Evolutionary conservation across 257 asterid genomes (phyloP).

Genomic region (Ligustrum vulgare): DNA sequence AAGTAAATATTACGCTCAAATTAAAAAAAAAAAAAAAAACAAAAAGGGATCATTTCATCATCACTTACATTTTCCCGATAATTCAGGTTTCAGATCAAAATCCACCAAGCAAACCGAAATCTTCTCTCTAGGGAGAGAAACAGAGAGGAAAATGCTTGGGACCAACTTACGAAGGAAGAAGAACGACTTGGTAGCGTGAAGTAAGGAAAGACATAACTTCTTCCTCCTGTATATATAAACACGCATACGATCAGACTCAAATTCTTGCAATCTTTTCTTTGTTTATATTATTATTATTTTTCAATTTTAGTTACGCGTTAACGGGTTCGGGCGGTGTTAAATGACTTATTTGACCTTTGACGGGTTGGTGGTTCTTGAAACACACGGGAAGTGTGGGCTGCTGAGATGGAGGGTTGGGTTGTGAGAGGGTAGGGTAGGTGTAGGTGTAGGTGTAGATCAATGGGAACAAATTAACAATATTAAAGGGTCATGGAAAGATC

Average conservation of each 20-base stretch:
- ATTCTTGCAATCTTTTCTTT: background rate
- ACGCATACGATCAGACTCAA: background rate
- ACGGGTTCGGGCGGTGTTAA: background rate
- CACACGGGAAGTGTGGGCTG: background rate
- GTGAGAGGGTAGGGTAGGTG: too few species aligned
- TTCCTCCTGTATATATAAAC: background rate
- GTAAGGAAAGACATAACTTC: background rate
- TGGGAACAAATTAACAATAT: background rate
- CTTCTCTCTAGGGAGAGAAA: slow-evolving; percentile 3
- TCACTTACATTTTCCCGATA: slow-evolving; percentile 28
- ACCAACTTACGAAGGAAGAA: background rate
- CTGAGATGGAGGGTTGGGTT: background rate
- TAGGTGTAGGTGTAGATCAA: background rate
- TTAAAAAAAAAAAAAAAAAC: background rate
- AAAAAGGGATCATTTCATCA: slow-evolving; percentile 1
- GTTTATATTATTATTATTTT: background rate
- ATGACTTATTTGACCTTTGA: background rate
- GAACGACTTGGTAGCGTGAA: slow-evolving; percentile 5
- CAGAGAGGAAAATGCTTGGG: background rate
- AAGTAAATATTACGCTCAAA: slow-evolving; percentile 23
- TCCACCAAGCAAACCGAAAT: slow-evolving; percentile 20
- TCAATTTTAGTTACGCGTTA: background rate
- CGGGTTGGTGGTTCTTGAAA: background rate
- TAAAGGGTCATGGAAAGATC: background rate
- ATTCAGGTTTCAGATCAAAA: slow-evolving; percentile 27